Percentiles rank a stretch among this genome's conserved stretches.
phyloP scores from a whole-genome alignment of 164 flowering plant genomes.

The Liriodendron chinense region DNA sequence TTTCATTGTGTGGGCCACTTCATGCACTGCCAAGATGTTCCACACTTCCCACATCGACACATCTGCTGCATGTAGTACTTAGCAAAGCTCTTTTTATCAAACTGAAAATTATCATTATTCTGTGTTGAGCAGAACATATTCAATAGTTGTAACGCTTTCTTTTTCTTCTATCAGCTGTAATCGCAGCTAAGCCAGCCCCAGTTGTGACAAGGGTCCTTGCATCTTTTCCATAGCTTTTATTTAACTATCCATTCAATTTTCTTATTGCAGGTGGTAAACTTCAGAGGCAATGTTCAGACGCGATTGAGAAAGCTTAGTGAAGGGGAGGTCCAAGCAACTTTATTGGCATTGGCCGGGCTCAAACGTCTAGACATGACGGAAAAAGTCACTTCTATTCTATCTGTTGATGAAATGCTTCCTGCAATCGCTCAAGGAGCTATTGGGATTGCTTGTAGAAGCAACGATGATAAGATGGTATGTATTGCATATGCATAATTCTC shows the following conservation, averaged over 20 bases:
- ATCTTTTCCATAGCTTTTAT: background rate
- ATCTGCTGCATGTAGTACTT: no score
- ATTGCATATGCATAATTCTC: background rate
- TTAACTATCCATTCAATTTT: background rate
- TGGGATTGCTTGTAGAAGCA: slow-evolving; percentile 88
- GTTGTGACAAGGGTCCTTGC: background rate
- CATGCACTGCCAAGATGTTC: no score
- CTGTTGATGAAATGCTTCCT: slow-evolving; percentile 95
- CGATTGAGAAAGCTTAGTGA: slow-evolving; percentile 80
- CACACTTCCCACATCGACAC: no score
- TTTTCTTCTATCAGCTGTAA: background rate
- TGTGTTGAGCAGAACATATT: no score
- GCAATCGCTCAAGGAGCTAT: slow-evolving; percentile 99
- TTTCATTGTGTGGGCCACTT: no score
- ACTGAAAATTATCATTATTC: no score
- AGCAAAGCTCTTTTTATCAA: no score
- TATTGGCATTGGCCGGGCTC: slow-evolving; percentile 92
- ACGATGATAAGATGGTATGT: slow-evolving; percentile 86
- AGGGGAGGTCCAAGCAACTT: slow-evolving; percentile 85
- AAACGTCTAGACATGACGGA: slow-evolving; percentile 86
- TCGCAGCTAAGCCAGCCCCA: background rate
- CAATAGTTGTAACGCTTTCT: no score
- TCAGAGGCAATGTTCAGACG: slow-evolving; percentile 95
- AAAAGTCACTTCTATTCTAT: slow-evolving; percentile 65
- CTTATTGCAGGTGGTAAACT: slow-evolving; percentile 67